Base-by-base conservation (phyloP, 2,329 filamentous ascomycete genomes). In the Arthrobotrys pseudoclavata region DNA sequence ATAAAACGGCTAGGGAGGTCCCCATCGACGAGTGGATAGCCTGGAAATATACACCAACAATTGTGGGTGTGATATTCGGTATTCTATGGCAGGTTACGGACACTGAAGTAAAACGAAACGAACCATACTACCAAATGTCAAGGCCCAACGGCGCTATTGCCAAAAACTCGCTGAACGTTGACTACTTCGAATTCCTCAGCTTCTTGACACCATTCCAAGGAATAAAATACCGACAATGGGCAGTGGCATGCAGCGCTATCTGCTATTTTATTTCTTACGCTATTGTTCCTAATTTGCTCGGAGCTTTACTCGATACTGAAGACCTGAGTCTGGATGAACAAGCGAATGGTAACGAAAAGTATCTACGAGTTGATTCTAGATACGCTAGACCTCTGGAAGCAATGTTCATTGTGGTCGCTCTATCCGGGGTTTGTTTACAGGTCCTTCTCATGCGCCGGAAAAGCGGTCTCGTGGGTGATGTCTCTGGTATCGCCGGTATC, bases 401-500 rank as follows among this genome's bases (percentile, higher is more conserved):
- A 0, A 86, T 87, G 0, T 84, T 92, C 1, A 79, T 86, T 4
- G 79, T 90, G 22, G 88, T 91, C 50, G 89, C 90, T 2, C 80
- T 87, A 0, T 85, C 88, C 42, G 90, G 89, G 0, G 85, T 85
- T 34, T 82, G 87, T 1, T 84, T 93, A 3, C 86, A 92, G 50
- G 88, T 87, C 79, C 86, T 89, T 76, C 86, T 92, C 50, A 87
- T 88, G 69, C 86, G 86, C 15, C 86, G 91, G 22, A 89, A 88
- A 45, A 91, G 90, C 2, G 91, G 91, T 0, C 85, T 93, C 15
- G 83, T 89, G 2, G 88, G 88, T 4, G 90, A 93, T 81, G 91
- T 92, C 5, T 89, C 89, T 80, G 91, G 91, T 4, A 92, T 93
- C 63, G 90, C 91, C 1, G 91, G 91, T 1, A 86, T 93, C 42